A percentile compares a stretch with the other conserved stretches of the same genome.
phyloP scores from a whole-genome alignment of 768 basidiomycete genomes.

The Xanthoconium stramineum region DNA sequence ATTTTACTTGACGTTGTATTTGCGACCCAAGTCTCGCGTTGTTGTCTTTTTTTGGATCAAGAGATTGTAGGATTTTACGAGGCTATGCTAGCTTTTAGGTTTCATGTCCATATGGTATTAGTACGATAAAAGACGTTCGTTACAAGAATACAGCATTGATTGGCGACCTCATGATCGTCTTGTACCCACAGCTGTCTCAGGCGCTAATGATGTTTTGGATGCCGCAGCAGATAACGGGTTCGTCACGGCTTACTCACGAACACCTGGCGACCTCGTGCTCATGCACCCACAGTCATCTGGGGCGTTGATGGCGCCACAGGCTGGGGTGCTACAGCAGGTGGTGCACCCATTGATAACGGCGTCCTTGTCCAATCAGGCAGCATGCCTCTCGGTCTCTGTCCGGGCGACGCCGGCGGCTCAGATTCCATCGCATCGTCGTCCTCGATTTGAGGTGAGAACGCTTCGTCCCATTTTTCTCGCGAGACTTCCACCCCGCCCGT shows the following conservation, averaged over 20 bases:
- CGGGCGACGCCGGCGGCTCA: conserved; percentile 13
- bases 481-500: conserved; percentile 80
- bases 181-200: too few species aligned
- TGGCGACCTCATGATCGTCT: conserved; percentile 5
- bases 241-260: too few species aligned
- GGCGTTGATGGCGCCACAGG: conserved; percentile 14
- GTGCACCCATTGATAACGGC: conserved; percentile 61
- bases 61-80: conserved; percentile 4
- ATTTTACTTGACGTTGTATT: neutral
- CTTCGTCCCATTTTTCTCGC: conserved; percentile 86
- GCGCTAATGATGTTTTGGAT: too few species aligned
- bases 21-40: neutral
- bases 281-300: conserved; percentile 35
- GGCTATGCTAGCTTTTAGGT: conserved; percentile 4
- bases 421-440: conserved; percentile 38
- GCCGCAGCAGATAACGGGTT: too few species aligned
- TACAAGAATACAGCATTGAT: conserved; percentile 6
- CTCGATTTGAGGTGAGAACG: conserved; percentile 37
- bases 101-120: conserved; percentile 7
- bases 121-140: conserved; percentile 6
- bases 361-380: conserved; percentile 83
- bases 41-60: neutral
- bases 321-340: conserved; percentile 40
- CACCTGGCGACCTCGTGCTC: neutral
- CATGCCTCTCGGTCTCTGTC: conserved; percentile 39